phyloP scores from a whole-genome alignment of 2,329 filamentous ascomycete species.

The Aspergillus tamarii region DNA sequence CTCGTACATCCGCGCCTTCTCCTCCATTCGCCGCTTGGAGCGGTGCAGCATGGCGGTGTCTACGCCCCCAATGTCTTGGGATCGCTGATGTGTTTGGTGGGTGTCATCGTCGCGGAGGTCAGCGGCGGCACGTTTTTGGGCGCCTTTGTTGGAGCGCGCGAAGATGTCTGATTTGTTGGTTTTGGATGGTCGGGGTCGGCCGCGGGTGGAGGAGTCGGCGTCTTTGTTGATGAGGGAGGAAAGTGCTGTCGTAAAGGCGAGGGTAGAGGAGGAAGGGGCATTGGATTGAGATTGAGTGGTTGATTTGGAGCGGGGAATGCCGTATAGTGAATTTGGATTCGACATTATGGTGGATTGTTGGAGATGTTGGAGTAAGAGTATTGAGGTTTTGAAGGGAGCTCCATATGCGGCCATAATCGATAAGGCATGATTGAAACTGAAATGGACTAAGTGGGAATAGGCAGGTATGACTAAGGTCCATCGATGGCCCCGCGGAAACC shows the following conservation, averaged over 20 bases:
- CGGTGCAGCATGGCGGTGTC: slow-evolving; percentile 63
- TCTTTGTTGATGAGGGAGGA: slow-evolving; percentile 73
- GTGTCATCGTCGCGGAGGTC: slow-evolving; percentile 58
- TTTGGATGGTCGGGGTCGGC: slow-evolving; percentile 47
- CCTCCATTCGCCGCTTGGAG: slow-evolving; percentile 80
- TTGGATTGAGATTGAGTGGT: slow-evolving; percentile 44
- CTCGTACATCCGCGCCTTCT: slow-evolving; percentile 85
- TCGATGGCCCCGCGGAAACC: slow-evolving; percentile 1
- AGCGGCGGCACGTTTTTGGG: slow-evolving; percentile 64
- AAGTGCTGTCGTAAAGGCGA: slow-evolving; percentile 88
- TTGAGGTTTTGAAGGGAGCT: not conserved
- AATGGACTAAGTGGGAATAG: not conserved
- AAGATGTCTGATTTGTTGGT: slow-evolving; percentile 70
- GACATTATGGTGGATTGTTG: slow-evolving; percentile 12
- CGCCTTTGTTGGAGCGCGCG: slow-evolving; percentile 64
- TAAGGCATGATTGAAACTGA: not conserved
- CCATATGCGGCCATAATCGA: not conserved
- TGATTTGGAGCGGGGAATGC: slow-evolving; percentile 70
- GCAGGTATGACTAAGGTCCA: slow-evolving; percentile 1
- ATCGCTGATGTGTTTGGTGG: slow-evolving; percentile 65
- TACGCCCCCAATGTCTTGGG: slow-evolving; percentile 62
- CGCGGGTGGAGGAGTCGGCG: slow-evolving; percentile 45
- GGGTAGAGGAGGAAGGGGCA: slow-evolving; percentile 67
- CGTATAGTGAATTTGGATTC: slow-evolving; percentile 64
- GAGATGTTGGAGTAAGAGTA: not conserved